These are phyloP conservation scores for Hypoxylon lienhwacheense DNA, from an alignment of 495 filamentous ascomycete species.

Conservation along the genomic window DNA sequence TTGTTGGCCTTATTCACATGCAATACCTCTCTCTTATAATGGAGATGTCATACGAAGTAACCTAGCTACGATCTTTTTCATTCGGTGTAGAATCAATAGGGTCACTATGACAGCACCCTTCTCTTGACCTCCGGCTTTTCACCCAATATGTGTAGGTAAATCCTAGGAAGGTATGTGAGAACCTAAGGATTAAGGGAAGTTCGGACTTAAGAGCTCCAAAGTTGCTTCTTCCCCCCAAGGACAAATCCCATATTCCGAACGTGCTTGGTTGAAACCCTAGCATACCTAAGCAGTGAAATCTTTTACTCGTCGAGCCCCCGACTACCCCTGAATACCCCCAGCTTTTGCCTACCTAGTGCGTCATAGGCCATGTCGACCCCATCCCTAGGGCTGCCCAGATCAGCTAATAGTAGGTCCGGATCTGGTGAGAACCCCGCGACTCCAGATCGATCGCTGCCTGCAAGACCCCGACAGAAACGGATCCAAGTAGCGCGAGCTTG, in stretches of 20 bases:
- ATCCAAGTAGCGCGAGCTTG: conserved; percentile 22
- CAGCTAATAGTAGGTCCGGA: too few relatives aligned
- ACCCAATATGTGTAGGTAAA: too few relatives aligned
- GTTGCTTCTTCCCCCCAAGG: neutral
- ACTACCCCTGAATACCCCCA: neutral
- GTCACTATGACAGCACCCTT: too few relatives aligned
- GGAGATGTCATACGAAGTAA: too few relatives aligned
- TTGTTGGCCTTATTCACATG: too few relatives aligned
- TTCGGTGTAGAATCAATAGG: too few relatives aligned
- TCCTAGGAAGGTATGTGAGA: too few relatives aligned
- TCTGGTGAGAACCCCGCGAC: conserved; percentile 7
- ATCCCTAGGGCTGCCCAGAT: conserved; percentile 2
- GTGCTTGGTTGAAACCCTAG: neutral
- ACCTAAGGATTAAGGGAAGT: too few relatives aligned
- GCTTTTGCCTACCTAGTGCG: neutral
- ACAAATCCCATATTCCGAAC: neutral
- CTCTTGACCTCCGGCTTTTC: too few relatives aligned
- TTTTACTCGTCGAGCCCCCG: neutral
- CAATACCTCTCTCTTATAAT: too few relatives aligned
- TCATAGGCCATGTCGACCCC: conserved; percentile 13
- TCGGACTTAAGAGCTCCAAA: too few relatives aligned
- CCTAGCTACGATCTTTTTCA: too few relatives aligned
- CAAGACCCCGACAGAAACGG: conserved; percentile 21
- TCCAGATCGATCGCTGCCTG: conserved; percentile 5
- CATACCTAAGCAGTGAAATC: neutral